phyloP scores from a whole-genome alignment of 352 stramenopile genomes.

The Phytopythium cucurbitacearum region DNA sequence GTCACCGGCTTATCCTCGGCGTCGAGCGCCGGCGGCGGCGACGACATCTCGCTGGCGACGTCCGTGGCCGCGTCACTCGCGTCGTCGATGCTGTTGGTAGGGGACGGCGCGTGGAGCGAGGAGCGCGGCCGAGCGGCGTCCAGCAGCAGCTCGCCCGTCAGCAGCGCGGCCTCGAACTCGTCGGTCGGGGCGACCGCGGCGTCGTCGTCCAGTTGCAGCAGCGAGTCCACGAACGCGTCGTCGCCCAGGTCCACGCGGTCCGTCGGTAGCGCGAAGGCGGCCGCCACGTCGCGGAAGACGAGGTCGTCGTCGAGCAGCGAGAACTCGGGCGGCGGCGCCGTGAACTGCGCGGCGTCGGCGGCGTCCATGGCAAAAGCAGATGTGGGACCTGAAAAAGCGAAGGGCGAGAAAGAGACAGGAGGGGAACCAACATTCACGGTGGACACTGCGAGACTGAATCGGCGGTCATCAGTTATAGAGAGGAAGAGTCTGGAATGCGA shows the following conservation, averaged over 20 bases:
- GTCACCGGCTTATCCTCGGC: constrained; percentile 14
- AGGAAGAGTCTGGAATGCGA: constrained; percentile 1
- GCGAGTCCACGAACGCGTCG: constrained; percentile 36
- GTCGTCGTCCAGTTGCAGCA: constrained; percentile 26
- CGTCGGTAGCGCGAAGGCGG: constrained; percentile 8
- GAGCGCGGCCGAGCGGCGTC: constrained; percentile 7
- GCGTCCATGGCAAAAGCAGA: constrained; percentile 1
- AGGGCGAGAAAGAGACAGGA: not conserved
- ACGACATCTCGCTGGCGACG: constrained; percentile 37
- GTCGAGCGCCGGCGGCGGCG: constrained; percentile 30
- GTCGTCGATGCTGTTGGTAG: constrained; percentile 10
- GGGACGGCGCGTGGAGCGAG: constrained; percentile 3
- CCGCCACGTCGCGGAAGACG: constrained; percentile 36
- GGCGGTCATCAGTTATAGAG: constrained; percentile 1
- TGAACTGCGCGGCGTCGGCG: constrained; percentile 4
- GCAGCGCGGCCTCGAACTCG: constrained; percentile 18
- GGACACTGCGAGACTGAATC: too few species aligned
- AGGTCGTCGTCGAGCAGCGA: constrained; percentile 46
- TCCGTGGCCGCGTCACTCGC: constrained; percentile 37
- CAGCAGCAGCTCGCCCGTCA: constrained; percentile 18
- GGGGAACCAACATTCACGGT: not conserved
- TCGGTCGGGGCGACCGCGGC: constrained; percentile 4
- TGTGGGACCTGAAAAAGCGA: not conserved
- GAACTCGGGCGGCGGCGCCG: constrained; percentile 10
- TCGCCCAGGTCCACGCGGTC: constrained; percentile 1